Conservation (phyloP, 768 basidiomycete species). For the Tubosaeta sp. region DNA sequence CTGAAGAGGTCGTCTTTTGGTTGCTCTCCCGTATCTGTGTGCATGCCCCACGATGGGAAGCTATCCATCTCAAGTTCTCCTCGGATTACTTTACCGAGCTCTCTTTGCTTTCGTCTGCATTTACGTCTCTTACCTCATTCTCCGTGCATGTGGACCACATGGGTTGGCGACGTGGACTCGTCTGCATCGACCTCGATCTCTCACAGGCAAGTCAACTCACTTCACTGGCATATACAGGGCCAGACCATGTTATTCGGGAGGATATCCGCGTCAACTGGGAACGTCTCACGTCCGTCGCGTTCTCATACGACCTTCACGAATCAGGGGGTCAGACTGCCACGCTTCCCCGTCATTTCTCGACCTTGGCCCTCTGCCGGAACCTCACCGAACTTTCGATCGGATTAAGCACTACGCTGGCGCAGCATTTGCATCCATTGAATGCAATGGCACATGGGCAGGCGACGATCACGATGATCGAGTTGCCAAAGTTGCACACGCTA, state of each 20-base stretch:
- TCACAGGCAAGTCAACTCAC: conserved; percentile 12
- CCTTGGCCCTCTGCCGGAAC: conserved; percentile 13
- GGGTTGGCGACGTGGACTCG: conserved; percentile 22
- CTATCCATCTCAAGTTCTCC: conserved; percentile 24
- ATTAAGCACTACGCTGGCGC: conserved; percentile 9
- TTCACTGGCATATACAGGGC: conserved; percentile 23
- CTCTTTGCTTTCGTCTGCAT: conserved; percentile 13
- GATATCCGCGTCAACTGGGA: conserved; percentile 21
- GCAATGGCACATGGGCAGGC: conserved; percentile 4
- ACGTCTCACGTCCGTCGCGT: conserved; percentile 21
- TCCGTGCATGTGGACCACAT: conserved; percentile 25
- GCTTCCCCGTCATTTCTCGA: conserved; percentile 18
- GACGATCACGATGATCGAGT: conserved; percentile 6
- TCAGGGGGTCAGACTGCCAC: conserved; percentile 22
- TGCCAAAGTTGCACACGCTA: conserved; percentile 20
- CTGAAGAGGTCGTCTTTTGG: conserved; percentile 17
- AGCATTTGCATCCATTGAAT: conserved; percentile 12
- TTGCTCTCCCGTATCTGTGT: conserved; percentile 16
- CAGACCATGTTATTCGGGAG: conserved; percentile 20
- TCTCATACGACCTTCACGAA: conserved; percentile 24
- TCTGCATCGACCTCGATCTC: conserved; percentile 21
- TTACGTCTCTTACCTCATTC: conserved; percentile 20
- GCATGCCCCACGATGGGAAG: conserved; percentile 23
- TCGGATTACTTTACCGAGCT: conserved; percentile 24
- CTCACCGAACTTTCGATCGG: conserved; percentile 23